Percentiles rank a stretch among this genome's conserved stretches.
phyloP scores from a whole-genome alignment of 1,284 basidiomycete species.

The Cryptococcus deneoformans region DNA sequence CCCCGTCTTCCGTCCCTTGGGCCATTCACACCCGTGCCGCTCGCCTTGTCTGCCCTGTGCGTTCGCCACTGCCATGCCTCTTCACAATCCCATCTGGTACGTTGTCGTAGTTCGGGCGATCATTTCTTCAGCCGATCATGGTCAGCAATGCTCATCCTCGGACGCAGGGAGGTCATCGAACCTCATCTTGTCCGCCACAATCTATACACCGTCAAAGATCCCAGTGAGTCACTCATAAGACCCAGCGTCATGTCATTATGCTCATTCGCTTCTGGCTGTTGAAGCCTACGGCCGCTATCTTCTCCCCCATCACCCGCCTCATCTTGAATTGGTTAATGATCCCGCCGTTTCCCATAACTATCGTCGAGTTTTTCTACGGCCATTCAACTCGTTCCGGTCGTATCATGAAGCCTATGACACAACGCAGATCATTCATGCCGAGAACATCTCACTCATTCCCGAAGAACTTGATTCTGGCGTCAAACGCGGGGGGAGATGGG shows the following conservation, averaged over 20 bases:
- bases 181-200: constrained; percentile 35
- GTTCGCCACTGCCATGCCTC: constrained; percentile 1
- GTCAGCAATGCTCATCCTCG: neutral
- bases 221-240: constrained; percentile 30
- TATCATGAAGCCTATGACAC: constrained; percentile 37
- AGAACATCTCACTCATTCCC: constrained; percentile 38
- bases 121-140: too few species aligned
- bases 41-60: too few species aligned
- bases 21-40: too few species aligned
- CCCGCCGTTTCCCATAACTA: constrained; percentile 31
- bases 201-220: constrained; percentile 39
- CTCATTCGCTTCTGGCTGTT: neutral
- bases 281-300: constrained; percentile 46
- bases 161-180: constrained; percentile 42
- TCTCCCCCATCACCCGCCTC: constrained; percentile 39
- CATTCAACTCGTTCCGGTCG: constrained; percentile 23
- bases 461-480: constrained; percentile 38
- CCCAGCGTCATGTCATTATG: neutral
- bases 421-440: constrained; percentile 41
- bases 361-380: constrained; percentile 44
- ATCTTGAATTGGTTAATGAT: constrained; percentile 33
- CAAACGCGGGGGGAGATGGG: constrained; percentile 42
- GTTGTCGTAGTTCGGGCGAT: neutral
- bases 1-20: too few species aligned
- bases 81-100: constrained; percentile 13